phyloP scores from a whole-genome alignment of 768 basidiomycete species.

The Naematelia encephala region DNA sequence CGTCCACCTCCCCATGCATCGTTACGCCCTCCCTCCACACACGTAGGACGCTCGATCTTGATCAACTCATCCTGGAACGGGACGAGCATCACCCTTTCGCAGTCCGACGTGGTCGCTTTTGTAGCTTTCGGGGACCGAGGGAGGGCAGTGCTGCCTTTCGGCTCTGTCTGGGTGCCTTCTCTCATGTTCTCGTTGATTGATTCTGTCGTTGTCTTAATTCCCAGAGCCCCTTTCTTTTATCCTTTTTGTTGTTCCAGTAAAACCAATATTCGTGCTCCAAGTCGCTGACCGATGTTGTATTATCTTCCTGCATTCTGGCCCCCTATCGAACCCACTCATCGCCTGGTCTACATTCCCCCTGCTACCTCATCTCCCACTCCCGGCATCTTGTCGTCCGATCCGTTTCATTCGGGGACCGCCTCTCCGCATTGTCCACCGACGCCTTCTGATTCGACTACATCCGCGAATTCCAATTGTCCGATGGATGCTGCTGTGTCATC shows the following conservation, averaged over 20 bases:
- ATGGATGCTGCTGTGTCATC: neutral
- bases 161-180: neutral
- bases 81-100: neutral
- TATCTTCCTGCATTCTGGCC: conserved; percentile 24
- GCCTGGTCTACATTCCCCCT: conserved; percentile 29
- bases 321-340: conserved; percentile 33
- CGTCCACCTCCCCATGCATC: neutral
- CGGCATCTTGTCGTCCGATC: neutral
- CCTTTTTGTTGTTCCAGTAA: neutral
- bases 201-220: neutral
- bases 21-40: neutral
- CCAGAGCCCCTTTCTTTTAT: too few relatives aligned
- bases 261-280: conserved; percentile 3
- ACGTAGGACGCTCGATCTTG: neutral
- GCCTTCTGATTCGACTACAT: neutral
- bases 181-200: conserved; percentile 4
- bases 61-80: neutral
- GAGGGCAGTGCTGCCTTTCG: neutral
- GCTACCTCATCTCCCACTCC: conserved; percentile 5
- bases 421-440: neutral
- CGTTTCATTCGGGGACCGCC: neutral
- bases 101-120: neutral
- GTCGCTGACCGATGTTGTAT: conserved; percentile 20
- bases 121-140: neutral
- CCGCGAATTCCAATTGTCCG: conserved; percentile 1